These are phyloP conservation scores for Suhomyces wounanorum DNA, from an alignment of 1,139 yeast species.

Conservation along the genomic window DNA sequence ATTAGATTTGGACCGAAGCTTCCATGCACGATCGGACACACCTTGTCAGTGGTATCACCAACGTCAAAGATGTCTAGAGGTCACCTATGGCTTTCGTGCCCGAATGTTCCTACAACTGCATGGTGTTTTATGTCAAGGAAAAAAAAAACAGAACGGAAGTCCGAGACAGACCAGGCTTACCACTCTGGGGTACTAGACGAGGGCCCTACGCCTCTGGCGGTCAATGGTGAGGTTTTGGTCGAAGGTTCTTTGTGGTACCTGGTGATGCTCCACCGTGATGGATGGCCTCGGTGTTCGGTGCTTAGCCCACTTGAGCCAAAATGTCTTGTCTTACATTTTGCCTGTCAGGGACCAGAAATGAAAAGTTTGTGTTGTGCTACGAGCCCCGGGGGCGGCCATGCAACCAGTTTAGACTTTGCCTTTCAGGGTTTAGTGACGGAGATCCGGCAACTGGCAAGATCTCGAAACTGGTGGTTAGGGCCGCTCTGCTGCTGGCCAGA, in stretches of 20 bases:
- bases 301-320: not conserved
- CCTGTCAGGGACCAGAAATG: not conserved
- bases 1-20: not conserved
- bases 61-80: not conserved
- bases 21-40: not conserved
- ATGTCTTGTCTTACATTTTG: not conserved
- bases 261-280: not conserved
- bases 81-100: constrained; percentile 2
- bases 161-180: constrained; percentile 8
- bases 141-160: constrained; percentile 12
- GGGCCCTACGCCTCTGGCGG: not conserved
- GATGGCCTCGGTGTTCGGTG: not conserved
- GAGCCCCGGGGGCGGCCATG: not conserved
- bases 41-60: not conserved
- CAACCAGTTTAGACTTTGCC: constrained; percentile 1
- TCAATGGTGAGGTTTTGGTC: not conserved
- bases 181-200: constrained; percentile 8
- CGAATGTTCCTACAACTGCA: constrained; percentile 6
- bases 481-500: not conserved
- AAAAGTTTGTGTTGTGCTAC: not conserved
- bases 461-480: not conserved
- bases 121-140: constrained; percentile 6
- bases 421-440: constrained; percentile 1
- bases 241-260: not conserved
- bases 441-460: not conserved